phyloP scores from a whole-genome alignment of 2,329 filamentous ascomycete species.

The Fusarium pininemorale region DNA sequence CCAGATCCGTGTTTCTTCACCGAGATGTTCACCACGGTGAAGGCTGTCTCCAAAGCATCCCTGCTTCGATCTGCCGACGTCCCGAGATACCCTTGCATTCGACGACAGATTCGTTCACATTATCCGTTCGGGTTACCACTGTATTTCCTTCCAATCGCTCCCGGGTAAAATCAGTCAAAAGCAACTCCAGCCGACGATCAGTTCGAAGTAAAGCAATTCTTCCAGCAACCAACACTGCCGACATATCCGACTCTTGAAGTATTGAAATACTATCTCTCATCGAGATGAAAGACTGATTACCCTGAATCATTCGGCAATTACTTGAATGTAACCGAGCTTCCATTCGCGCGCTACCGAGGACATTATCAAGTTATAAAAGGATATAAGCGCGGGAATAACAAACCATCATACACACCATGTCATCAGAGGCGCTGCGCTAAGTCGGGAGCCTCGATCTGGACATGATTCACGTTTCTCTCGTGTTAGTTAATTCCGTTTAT shows the following conservation, averaged over 20 bases:
- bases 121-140: constrained; percentile 2
- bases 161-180: constrained; percentile 9
- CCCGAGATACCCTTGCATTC: constrained; percentile 20
- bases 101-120: constrained; percentile 1
- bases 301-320: background rate
- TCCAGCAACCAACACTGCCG: background rate
- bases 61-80: constrained; percentile 25
- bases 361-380: background rate
- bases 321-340: constrained; percentile 25
- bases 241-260: background rate
- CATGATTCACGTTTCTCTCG: background rate
- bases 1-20: background rate
- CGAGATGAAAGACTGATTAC: background rate
- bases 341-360: constrained; percentile 32
- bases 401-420: constrained; percentile 7
- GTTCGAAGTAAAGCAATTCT: background rate
- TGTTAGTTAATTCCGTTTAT: constrained; percentile 9
- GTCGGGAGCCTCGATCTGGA: background rate
- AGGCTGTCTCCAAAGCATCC: background rate
- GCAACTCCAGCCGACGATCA: background rate
- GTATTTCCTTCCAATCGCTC: constrained; percentile 3
- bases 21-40: constrained; percentile 25
- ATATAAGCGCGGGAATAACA: constrained; percentile 34
- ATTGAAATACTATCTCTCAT: background rate
- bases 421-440: constrained; percentile 10